Evolutionary conservation across 306 rosid species (phyloP).

Genomic region (Dalbergia cultrata): DNA sequence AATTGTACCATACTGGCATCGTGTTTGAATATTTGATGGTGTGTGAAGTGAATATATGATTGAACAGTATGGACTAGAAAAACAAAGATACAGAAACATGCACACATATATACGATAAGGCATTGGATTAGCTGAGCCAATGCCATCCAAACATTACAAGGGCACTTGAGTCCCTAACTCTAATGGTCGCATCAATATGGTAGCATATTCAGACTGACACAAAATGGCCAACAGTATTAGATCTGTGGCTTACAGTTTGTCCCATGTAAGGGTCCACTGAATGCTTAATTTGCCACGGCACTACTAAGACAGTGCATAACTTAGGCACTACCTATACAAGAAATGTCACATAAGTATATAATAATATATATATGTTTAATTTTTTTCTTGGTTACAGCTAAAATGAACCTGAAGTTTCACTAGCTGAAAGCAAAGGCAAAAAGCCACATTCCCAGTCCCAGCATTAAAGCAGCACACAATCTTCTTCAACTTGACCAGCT

Average conservation of each 20-base stretch:
- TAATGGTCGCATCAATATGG: background rate
- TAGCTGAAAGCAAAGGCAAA: slow-evolving; percentile 11
- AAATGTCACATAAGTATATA: background rate
- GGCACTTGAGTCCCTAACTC: slow-evolving; percentile 1
- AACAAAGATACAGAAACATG: background rate
- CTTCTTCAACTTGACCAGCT: slow-evolving; percentile 85
- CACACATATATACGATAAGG: background rate
- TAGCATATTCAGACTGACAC: background rate
- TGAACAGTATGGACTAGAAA: background rate
- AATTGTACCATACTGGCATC: no score
- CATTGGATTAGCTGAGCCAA: slow-evolving; percentile 11
- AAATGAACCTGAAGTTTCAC: background rate
- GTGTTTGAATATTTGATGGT: no score
- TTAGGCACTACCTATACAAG: slow-evolving; percentile 21
- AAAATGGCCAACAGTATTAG: background rate
- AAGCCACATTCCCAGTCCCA: background rate
- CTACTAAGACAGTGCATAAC: background rate
- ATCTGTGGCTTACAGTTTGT: background rate
- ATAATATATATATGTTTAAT: background rate
- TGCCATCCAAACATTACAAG: slow-evolving; percentile 9
- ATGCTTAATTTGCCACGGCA: background rate
- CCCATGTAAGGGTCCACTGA: background rate
- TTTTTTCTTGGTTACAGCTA: background rate
- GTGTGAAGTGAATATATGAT: no score
- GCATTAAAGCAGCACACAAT: slow-evolving; percentile 40